Base-by-base conservation (phyloP, 73 alveolate genomes). In the Paramecium sonneborni region DNA sequence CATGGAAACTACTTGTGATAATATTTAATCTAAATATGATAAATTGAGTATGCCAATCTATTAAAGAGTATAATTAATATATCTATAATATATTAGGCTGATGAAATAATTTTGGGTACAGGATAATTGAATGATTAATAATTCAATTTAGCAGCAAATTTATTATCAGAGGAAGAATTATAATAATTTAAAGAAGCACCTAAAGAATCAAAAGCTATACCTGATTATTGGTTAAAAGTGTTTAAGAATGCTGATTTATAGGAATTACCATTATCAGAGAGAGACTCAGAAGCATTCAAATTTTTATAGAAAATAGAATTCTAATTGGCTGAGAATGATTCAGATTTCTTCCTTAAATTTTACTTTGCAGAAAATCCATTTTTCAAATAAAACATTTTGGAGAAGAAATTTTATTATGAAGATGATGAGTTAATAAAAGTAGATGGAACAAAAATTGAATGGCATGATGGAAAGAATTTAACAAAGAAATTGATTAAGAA, bases 401-500 rank as follows among this genome's bases (percentile, higher is more conserved):
- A 43, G 24, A 79, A 79, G 90, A 79, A 79, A 14, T 79, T 79
- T 35, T 39, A 41, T 39, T 46, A 41, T 79, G 74, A 79, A 24
- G 90, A 79, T 24, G 74, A 79, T 39, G 90, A 79, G 41, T 26
- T 79, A 41, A 44, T 4, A 0, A 79, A 79, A 46, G 74, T 39
- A 38, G 90, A 79, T 10, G 90, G 90, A 23, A 41, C 34, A 20
- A 46, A 43, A 43, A 44, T 79, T 21, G 90, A 79, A 79, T 79
- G 90, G 90, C 23, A 79, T 18, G 90, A 79, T 79, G 90, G 90
- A 10, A 41, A 79, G 55, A 79, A 79, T 46, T 43, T 79, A 20
- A 79, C 90, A 23, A 79, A 44, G 43, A 79, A 79, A 79, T 23
- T 79, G 12, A 46, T 44, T 44, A 79, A 79, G 14, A 67, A 88